Evolutionary conservation across 129 eudicot genomes (phyloP), one percentile per base, ranked within the genome.

Genomic region (Arctium minus): DNA sequence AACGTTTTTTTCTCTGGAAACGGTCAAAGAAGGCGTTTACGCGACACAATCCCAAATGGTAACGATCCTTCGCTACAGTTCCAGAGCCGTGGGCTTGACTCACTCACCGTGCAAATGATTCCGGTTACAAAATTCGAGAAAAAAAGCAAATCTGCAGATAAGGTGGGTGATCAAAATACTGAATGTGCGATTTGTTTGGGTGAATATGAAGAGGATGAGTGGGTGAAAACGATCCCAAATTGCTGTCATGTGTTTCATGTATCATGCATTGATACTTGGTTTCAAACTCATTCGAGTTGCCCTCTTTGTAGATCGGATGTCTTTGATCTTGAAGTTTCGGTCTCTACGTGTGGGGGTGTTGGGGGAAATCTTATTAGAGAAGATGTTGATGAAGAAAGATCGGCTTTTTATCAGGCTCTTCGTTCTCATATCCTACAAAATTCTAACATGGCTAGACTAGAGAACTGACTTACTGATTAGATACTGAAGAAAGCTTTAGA

Each of bases 101-200:
- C 91, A 0, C 86, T 72, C 64, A 29, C 78, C 4, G 78, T 84
- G 79, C 85, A 82, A 60, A 89, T 89, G 81, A 83, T 93, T 39
- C 97, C 97, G 6, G 69, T 81, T n/a, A 71, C 88, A 69, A 88
- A 89, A 72, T 91, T 89, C 39, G 81, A 76, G 78, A 83, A 83
- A 72, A 86, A 88, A 22, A 78, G 48, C 15, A 87, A 89, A 39
- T 77, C 67, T n/a, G 65, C 27, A 6, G 73, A 83, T 84, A 84
- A 84, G 40, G 65, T n/a, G 75, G 65, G 82, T 65, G 79, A 53
- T 53, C 77, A 44, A 27, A 80, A 29, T 62, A 81, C 79, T 2
- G 95, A 89, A 67, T 93, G 96, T 77, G 88, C 94, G 40, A 91
- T 91, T 64, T 93, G 97, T 82, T 89, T 93, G 86, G 92, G 97